phyloP scores from a whole-genome alignment of 768 basidiomycete genomes.

The Leccinum subgranulosum region DNA sequence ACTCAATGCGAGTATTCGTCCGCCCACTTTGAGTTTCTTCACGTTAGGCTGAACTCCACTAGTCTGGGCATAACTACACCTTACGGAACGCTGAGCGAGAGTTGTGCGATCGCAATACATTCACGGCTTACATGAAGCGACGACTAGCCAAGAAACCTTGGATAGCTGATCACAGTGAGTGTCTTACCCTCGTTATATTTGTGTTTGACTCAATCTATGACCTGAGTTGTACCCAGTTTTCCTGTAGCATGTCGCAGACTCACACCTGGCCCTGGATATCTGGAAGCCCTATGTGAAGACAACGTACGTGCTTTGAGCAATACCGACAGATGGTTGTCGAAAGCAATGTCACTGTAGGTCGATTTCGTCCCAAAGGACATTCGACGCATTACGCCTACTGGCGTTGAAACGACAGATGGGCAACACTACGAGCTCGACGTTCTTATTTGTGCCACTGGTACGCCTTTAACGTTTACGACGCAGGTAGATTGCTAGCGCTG shows the following conservation, averaged over 20 bases:
- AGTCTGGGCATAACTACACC: too few species aligned
- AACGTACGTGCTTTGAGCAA: conserved; percentile 36
- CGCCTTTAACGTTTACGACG: not conserved
- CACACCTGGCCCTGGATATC: conserved; percentile 66
- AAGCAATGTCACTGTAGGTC: conserved; percentile 13
- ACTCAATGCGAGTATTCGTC: too few species aligned
- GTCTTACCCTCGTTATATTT: not conserved
- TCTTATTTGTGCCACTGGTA: conserved; percentile 61
- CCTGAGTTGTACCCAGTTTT: conserved; percentile 49
- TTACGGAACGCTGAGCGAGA: too few species aligned
- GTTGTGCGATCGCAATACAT: too few species aligned
- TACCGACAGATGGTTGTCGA: not conserved
- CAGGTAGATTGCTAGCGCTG: not conserved
- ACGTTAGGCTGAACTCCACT: too few species aligned
- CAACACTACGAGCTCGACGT: conserved; percentile 52
- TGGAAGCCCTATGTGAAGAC: conserved; percentile 60
- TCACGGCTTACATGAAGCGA: too few species aligned
- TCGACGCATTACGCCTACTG: conserved; percentile 45
- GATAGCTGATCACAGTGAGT: not conserved
- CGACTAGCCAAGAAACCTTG: too few species aligned
- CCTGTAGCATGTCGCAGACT: conserved; percentile 58
- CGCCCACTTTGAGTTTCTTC: too few species aligned
- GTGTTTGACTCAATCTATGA: not conserved
- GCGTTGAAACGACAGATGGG: conserved; percentile 59
- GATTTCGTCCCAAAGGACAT: conserved; percentile 53